Base-by-base conservation (phyloP, 495 filamentous ascomycete species). In the Parathielavia hyrcaniae region DNA sequence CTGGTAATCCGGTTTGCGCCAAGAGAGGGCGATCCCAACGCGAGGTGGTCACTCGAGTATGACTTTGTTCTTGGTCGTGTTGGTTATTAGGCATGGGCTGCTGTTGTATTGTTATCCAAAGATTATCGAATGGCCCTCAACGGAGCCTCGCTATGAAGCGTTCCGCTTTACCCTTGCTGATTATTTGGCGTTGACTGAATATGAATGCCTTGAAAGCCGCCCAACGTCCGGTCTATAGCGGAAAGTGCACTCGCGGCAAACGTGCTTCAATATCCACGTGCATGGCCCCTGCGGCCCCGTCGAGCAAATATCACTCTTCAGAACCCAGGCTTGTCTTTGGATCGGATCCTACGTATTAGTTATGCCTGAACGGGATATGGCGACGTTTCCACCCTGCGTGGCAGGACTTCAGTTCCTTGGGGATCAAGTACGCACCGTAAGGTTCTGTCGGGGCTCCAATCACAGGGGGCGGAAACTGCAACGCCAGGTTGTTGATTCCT, bases 1-100 rank as follows among this genome's bases (percentile, higher is more conserved):
- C 69, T 91, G 61, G 64, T 88, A 41, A 84, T 89, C 19, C 79
- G 83, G 57, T 90, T 91, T 64, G 59, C 78, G 53, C 76, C 77
- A 22, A 75, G 78, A 17, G 66, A 83, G 62, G 79, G 73, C 12
- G 85, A 89, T 61, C 69, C 78, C 1, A 74, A 81, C 63, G 87
- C 85, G 39, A 66, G 70, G 19, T 83, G 83, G 72, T 78, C 83
- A 67, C 68, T 90, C 44, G 66, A 66, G 49, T 82, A 82, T 60
- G 77, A 83, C 58, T 81, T 84, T 57, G 67, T 69, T 47, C 65
- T 84, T 32, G 60, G 64, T 17, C 35, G 53, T 16, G 14, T 13
- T 14, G 35, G 34, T 23, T 6, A 41, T 11, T 5, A 20, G 22
- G 5, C 36, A 14, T 38, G 12, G 38, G 41, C 41, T 36, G 30